Conservation (phyloP, 2,329 filamentous ascomycete genomes). For the Ophiocordyceps unilateralis region DNA sequence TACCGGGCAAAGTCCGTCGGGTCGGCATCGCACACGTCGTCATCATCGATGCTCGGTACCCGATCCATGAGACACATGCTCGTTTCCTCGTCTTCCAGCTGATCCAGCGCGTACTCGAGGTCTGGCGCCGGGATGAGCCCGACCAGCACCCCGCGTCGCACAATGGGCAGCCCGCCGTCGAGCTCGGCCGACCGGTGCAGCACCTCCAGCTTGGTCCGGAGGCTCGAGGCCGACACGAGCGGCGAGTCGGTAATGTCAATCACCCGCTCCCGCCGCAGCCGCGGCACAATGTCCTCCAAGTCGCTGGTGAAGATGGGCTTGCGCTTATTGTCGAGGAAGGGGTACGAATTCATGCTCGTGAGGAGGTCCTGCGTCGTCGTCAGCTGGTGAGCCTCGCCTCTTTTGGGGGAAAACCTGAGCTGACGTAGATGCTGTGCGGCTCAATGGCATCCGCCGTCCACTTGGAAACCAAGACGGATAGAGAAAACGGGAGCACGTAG, state of each 20-base stretch:
- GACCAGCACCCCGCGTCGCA: constrained; percentile 63
- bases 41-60: constrained; percentile 43
- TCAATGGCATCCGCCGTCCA: constrained; percentile 96
- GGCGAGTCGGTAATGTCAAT: constrained; percentile 82
- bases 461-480: constrained; percentile 87
- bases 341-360: constrained; percentile 94
- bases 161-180: constrained; percentile 77
- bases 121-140: constrained; percentile 89
- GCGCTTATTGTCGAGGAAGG: constrained; percentile 91
- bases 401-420: constrained; percentile 14
- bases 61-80: constrained; percentile 70
- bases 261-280: constrained; percentile 54
- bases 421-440: constrained; percentile 78
- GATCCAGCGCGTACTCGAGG: constrained; percentile 81
- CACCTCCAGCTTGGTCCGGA: constrained; percentile 66
- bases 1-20: constrained; percentile 78
- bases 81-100: constrained; percentile 55
- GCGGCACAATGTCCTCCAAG: constrained; percentile 70
- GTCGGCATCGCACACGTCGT: constrained; percentile 41
- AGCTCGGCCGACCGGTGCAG: constrained; percentile 77
- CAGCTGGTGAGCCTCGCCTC: not conserved
- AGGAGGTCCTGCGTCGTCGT: constrained; percentile 50
- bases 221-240: constrained; percentile 55
- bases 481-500: constrained; percentile 85
- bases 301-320: constrained; percentile 82